Conservation (phyloP, 306 rosid genomes). For the Prunus campanulata region DNA sequence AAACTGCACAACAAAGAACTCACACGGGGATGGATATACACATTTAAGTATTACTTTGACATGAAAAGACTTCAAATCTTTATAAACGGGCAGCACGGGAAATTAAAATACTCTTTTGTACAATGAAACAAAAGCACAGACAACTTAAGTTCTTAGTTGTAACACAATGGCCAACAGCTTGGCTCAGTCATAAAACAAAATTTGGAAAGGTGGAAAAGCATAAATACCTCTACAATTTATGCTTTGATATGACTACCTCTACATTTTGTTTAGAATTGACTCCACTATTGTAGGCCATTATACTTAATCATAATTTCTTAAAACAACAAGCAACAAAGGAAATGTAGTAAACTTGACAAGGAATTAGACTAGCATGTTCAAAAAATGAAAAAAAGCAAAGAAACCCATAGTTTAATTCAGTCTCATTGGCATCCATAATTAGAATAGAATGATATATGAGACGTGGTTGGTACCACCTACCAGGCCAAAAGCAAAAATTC, state of each 20-base stretch:
- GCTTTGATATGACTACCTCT: background rate
- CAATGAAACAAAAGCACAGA: background rate
- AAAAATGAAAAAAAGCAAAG: background rate
- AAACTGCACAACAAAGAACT: background rate
- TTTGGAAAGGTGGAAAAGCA: background rate
- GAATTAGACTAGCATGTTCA: background rate
- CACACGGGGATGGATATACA: background rate
- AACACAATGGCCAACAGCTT: background rate
- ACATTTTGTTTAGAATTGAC: background rate
- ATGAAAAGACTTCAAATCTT: background rate
- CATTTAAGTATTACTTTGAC: background rate
- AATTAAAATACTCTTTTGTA: background rate
- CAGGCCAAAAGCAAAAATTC: conserved; percentile 99
- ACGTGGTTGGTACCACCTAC: conserved; percentile 23
- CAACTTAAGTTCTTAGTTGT: background rate
- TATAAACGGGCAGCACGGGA: background rate
- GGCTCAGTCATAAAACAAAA: background rate
- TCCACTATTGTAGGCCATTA: background rate
- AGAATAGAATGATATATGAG: background rate
- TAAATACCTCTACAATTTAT: too few relatives aligned
- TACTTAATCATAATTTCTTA: background rate
- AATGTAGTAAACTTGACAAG: background rate
- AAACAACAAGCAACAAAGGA: background rate
- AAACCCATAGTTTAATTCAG: background rate
- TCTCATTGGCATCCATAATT: background rate